These are phyloP conservation scores for Thelonectria blattea DNA, from an alignment of 2,329 filamentous ascomycete genomes.

Conservation along the genomic window DNA sequence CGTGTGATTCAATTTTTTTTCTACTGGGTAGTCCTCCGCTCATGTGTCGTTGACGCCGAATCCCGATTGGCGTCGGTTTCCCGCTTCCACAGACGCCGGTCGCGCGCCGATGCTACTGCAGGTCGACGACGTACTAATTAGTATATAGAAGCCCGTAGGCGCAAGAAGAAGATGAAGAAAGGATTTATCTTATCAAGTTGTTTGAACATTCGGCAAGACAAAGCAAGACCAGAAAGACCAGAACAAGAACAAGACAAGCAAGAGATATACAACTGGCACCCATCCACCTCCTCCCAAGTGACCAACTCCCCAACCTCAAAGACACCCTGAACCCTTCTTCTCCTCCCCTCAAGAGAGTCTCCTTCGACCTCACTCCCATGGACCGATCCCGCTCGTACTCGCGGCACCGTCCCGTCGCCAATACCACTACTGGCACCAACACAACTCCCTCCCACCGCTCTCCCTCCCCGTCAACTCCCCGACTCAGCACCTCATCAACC, in stretches of 20 bases:
- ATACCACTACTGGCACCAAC: slow-evolving; percentile 1
- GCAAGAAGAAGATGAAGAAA: not conserved
- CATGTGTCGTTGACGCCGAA: slow-evolving; percentile 14
- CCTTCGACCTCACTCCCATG: slow-evolving; percentile 10
- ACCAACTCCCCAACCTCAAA: not conserved
- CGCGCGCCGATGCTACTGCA: slow-evolving; percentile 5
- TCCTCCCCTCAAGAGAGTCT: not conserved
- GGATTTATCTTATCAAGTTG: not conserved
- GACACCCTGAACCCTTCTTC: not conserved
- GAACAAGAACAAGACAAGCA: not conserved
- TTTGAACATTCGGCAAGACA: too few species aligned
- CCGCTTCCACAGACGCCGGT: not conserved
- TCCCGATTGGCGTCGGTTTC: slow-evolving; percentile 10
- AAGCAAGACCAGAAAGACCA: too few species aligned
- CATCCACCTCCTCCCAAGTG: not conserved
- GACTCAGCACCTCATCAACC: slow-evolving; percentile 21
- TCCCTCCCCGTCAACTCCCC: slow-evolving; percentile 20
- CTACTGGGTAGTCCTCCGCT: too few species aligned
- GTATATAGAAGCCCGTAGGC: not conserved
- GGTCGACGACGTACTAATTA: slow-evolving; percentile 4
- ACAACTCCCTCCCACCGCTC: slow-evolving; percentile 4
- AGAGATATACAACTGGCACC: not conserved
- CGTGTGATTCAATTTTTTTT: not conserved
- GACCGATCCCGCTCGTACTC: slow-evolving; percentile 28
- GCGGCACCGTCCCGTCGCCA: slow-evolving; percentile 28